Evolutionary conservation across 805 yeast species (phyloP), one percentile per base, ranked within the genome.

Genomic region (Cyberlindnera suaveolens): DNA sequence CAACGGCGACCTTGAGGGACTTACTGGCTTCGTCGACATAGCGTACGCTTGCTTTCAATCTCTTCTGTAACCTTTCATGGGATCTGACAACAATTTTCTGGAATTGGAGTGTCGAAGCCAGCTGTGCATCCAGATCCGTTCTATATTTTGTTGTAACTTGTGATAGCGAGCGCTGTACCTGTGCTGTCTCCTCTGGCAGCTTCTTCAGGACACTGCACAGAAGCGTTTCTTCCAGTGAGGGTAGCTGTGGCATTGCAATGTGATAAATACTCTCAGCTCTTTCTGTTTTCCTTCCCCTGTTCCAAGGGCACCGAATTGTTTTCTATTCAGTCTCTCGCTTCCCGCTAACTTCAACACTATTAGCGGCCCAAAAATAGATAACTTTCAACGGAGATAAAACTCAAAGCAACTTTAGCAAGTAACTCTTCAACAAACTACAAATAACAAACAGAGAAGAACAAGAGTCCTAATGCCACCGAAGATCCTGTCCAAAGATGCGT

Each of bases 401-500:
- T 6, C 14, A 6, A 15, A 38, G 29, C 15, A 38, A 32, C 15
- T 7, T 34, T 18, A 19, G 13, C 13, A 19, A 17, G 11, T 13
- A 11, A 17, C 18, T 17, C 18, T 17, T 17, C 18, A 36, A 23
- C 27, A 18, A 15, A 3, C 29, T 34, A 6, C 27, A 30, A 19
- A 30, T 3, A 29, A 33, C 31, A 33, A 15, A 19, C 18, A 26
- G 31, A 33, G 17, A 7, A n/a, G 15, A 33, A 15, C 29, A 27
- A 18, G 27, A 9, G 3, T 9, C 27, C 27, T 23, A 17, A 56
- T 54, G 60, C 57, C 52, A 1, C 61, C 56, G n/a, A 52, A 51
- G 45, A 42, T 57, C 16, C 39, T 45, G 8, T 53, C 60, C 11
- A 57, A 57, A 43, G 60, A 57, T 35, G 20, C 38, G 11, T 38